phyloP scores from a whole-genome alignment of 768 basidiomycete genomes.

The Tephrocybe sp. region DNA sequence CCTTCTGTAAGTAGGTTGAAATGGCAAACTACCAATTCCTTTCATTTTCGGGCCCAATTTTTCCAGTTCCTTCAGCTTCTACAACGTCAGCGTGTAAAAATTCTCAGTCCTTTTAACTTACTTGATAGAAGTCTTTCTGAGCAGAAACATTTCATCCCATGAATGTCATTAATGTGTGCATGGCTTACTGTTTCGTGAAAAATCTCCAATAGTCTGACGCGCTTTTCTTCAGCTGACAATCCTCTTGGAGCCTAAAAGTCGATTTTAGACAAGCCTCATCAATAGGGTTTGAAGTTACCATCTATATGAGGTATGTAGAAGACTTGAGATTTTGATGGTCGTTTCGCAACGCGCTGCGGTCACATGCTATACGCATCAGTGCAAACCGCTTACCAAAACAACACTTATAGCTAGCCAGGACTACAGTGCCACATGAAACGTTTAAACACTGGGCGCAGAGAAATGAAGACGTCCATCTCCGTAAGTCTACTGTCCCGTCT shows the following conservation, averaged over 20 bases:
- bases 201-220: conserved; percentile 83
- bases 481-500: no score
- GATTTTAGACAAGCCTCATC: background rate
- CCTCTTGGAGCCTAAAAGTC: conserved; percentile 67
- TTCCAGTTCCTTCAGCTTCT: conserved; percentile 87
- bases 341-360: no score
- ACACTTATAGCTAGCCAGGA: no score
- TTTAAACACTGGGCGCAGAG: no score
- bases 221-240: conserved; percentile 88
- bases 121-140: conserved; percentile 85
- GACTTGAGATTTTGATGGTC: background rate
- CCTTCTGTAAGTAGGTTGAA: background rate
- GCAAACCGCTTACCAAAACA: no score
- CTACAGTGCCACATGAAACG: no score
- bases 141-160: no score
- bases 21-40: conserved; percentile 64
- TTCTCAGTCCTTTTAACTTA: conserved; percentile 12
- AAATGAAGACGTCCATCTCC: no score
- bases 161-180: background rate
- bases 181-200: conserved; percentile 81
- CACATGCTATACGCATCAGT: no score
- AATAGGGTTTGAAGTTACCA: conserved; percentile 2
- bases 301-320: background rate
- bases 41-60: conserved; percentile 87
- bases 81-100: background rate